Evolutionary conservation across 805 yeast genomes (phyloP).

Genomic region (Candida alai): DNA sequence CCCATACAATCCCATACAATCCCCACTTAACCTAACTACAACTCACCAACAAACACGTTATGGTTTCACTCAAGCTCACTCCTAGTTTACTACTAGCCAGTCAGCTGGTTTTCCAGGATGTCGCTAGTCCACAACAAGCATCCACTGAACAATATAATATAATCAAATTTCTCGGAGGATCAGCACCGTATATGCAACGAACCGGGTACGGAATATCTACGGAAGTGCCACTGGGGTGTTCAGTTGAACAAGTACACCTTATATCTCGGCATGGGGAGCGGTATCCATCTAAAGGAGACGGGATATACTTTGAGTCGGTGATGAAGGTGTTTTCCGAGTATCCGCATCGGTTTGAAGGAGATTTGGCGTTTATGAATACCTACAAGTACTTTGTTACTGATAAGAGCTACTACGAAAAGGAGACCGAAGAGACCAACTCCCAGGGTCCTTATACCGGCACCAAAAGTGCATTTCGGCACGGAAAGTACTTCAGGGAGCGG

Average conservation of each 20-base stretch:
- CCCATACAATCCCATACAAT: neutral
- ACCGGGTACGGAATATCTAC: constrained; percentile 51
- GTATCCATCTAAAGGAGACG: constrained; percentile 32
- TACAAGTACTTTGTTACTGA: constrained; percentile 46
- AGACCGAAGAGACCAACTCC: constrained; percentile 43
- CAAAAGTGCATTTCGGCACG: constrained; percentile 45
- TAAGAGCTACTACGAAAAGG: constrained; percentile 40
- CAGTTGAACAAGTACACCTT: constrained; percentile 62
- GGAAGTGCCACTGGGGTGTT: constrained; percentile 46
- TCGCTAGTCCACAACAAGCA: constrained; percentile 38
- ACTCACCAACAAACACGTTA: constrained; percentile 3
- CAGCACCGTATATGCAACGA: constrained; percentile 53
- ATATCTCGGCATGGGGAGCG: constrained; percentile 79
- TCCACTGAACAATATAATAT: constrained; percentile 43
- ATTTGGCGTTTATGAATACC: constrained; percentile 49
- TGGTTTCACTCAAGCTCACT: constrained; percentile 6
- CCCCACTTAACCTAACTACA: constrained; percentile 1
- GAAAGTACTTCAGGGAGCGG: constrained; percentile 42
- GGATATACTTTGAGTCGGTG: constrained; percentile 6
- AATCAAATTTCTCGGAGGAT: constrained; percentile 48
- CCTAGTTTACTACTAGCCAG: constrained; percentile 7
- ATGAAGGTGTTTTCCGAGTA: constrained; percentile 21
- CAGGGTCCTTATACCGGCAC: constrained; percentile 50
- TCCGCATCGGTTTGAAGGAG: constrained; percentile 40
- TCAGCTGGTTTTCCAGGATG: constrained; percentile 17